Conservation (phyloP, 345 rosid species). For the Brassica cretica region DNA sequence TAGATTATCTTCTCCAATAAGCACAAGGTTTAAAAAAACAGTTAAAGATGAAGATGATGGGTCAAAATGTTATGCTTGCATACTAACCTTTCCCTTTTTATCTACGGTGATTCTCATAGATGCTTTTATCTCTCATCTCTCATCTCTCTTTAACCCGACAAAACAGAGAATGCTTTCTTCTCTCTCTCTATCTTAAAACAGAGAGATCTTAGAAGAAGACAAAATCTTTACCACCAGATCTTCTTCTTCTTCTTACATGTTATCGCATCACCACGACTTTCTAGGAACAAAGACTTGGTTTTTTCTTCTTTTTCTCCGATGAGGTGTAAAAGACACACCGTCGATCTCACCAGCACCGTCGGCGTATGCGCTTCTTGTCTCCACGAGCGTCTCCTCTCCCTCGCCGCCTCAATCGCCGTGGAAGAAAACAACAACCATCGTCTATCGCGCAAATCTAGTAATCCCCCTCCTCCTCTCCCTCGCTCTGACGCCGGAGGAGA, state of each 20-base stretch:
- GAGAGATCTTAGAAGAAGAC: conserved; percentile 31
- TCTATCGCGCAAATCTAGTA: conserved; percentile 31
- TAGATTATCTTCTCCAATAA: not conserved
- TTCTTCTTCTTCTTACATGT: conserved; percentile 30
- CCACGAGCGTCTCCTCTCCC: conserved; percentile 63
- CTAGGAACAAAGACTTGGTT: not conserved
- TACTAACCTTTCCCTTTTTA: conserved; percentile 19
- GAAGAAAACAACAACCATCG: conserved; percentile 28
- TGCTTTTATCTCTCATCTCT: conserved; percentile 1
- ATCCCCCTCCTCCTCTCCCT: conserved; percentile 55
- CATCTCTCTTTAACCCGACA: not conserved
- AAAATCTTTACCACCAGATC: conserved; percentile 35
- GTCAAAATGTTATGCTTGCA: conserved; percentile 14
- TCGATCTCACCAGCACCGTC: conserved; percentile 61
- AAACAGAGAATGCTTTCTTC: not conserved
- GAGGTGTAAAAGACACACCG: conserved; percentile 77
- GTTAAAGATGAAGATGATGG: not conserved
- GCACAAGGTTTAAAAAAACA: not conserved
- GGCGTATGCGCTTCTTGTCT: conserved; percentile 96
- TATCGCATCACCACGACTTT: conserved; percentile 25
- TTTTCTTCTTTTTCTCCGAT: conserved; percentile 33
- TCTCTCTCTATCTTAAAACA: conserved; percentile 13
- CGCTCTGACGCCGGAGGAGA: conserved; percentile 61
- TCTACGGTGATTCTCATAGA: not conserved
- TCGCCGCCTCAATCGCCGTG: conserved; percentile 46